Evolutionary conservation across 345 rosid species (phyloP), one percentile per base, ranked within the genome.

Genomic region (Gossypium herbaceum): DNA sequence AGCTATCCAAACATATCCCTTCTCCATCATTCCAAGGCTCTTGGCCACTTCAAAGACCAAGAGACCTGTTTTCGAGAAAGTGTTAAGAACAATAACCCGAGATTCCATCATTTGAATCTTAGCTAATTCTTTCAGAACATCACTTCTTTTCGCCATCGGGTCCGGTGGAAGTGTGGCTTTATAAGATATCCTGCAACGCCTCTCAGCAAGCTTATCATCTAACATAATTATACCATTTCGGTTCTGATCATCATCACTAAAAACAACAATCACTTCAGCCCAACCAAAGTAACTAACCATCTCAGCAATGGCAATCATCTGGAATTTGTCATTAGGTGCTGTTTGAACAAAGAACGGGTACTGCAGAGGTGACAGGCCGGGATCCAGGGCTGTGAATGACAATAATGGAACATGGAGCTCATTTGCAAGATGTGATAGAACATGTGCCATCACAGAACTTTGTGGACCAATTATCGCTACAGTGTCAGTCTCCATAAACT

Each of bases 401-500:
- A 91, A 77, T 56, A 94, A 79, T 0, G 98, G 98, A 56, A 91
- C 92, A 15, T 77, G 87, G 65, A 94, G 97, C 81, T 94, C 95
- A 68, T 87, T 91, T 20, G 88, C 88, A 2, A 94, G 86, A 81
- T 92, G 93, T 47, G 97, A 91, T 71, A 94, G 86, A 1, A 91
- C 86, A 60, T 90, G 97, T 50, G 97, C 98, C 93, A 86, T 86
- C 19, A 81, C 86, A 34, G 97, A 77, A 79, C 7, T 82, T 80
- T 94, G 98, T 41, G 98, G 97, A 74, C 97, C 97, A 67, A 94
- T 86, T 73, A 94, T 89, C 47, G 98, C 97, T 3, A 94, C 88
- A 0, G 92, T 88, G 85, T 94, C 94, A 72, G 84, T 86, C 90
- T 92, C 95, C 97, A 94, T 91, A 79, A 85, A 94, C 76, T 86